These are phyloP conservation scores for Striga asiatica DNA, from an alignment of 257 asterid genomes.

Conservation along the genomic window DNA sequence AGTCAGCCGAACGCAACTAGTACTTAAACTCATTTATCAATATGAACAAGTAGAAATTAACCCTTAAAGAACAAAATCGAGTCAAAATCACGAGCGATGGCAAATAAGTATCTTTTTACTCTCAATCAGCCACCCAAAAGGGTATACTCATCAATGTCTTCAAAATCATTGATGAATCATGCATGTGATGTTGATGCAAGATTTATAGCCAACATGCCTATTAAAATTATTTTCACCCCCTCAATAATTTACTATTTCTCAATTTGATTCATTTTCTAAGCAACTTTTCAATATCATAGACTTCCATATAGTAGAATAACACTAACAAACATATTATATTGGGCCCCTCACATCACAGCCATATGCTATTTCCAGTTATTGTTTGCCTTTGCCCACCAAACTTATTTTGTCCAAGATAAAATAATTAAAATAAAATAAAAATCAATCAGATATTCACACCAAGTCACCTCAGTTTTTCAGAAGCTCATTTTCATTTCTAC, in stretches of 20 bases:
- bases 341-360: conserved; percentile 16
- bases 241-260: neutral
- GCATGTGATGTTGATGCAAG: neutral
- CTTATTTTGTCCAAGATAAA: neutral
- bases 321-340: conserved; percentile 15
- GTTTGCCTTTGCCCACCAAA: conserved; percentile 17
- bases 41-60: too few species aligned
- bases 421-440: too few species aligned
- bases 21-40: too few species aligned
- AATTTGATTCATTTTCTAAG: neutral
- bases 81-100: too few species aligned
- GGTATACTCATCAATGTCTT: too few species aligned
- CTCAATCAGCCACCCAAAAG: too few species aligned
- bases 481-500: conserved; percentile 12
- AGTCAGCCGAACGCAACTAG: too few species aligned
- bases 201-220: neutral
- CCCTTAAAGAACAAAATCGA: too few species aligned
- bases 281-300: neutral
- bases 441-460: neutral
- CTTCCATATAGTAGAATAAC: neutral
- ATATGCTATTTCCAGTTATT: conserved; percentile 17
- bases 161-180: too few species aligned
- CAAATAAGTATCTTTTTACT: too few species aligned
- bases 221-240: neutral
- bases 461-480: neutral